Conservation (phyloP, 2,329 filamentous ascomycete species). For the Botrytis tulipae region DNA sequence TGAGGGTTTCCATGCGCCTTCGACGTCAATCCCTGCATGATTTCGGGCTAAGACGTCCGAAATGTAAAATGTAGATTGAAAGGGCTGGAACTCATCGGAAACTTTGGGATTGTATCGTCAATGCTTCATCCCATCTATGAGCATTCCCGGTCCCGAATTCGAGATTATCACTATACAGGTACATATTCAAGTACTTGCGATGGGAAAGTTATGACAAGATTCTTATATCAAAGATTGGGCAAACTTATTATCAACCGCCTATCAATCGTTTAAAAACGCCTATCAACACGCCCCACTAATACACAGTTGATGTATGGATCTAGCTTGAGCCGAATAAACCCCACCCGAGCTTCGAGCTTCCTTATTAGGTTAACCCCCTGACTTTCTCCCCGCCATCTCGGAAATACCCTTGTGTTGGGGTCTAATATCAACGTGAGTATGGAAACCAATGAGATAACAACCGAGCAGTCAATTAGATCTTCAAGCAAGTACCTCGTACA, state of each 20-base stretch:
- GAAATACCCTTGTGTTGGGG: neutral
- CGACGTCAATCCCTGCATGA: neutral
- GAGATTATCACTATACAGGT: neutral
- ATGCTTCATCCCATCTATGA: neutral
- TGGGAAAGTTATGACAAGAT: neutral
- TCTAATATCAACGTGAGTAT: neutral
- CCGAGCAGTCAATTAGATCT: neutral
- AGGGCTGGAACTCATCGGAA: neutral
- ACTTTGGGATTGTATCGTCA: neutral
- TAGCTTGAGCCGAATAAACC: neutral
- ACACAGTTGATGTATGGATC: neutral
- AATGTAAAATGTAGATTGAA: neutral
- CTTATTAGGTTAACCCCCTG: neutral
- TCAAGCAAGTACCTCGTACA: neutral
- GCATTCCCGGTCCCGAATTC: neutral
- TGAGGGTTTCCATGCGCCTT: neutral
- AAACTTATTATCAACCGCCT: neutral
- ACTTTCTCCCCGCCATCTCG: neutral
- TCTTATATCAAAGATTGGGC: neutral
- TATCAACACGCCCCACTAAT: neutral
- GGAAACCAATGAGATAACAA: neutral
- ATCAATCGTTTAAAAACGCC: neutral
- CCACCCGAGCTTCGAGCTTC: neutral
- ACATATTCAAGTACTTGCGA: neutral
- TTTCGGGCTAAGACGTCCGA: neutral